Evolutionary conservation across 331 rosid genomes (phyloP).

Genomic region (Malus hybrid): DNA sequence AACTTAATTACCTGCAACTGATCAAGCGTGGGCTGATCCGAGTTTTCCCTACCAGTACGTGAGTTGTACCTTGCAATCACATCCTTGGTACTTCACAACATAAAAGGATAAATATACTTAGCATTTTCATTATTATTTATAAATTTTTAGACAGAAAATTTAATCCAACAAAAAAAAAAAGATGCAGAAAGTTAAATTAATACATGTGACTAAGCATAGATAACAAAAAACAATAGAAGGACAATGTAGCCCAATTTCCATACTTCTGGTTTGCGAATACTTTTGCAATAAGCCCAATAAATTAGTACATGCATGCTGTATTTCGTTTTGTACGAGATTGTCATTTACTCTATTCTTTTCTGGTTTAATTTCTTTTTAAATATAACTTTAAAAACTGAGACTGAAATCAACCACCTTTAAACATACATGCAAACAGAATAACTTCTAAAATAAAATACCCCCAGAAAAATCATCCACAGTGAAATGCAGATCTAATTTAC

Average conservation of each 20-base stretch:
- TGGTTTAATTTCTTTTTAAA: no score
- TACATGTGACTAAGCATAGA: no score
- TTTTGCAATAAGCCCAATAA: no score
- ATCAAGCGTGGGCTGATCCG: conserved; percentile 7
- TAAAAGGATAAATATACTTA: no score
- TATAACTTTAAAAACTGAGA: no score
- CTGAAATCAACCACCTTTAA: not conserved
- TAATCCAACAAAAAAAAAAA: no score
- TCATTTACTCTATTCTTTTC: not conserved
- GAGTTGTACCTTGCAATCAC: not conserved
- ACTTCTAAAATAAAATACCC: not conserved
- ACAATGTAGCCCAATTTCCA: no score
- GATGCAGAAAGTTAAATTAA: no score
- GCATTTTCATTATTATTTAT: no score
- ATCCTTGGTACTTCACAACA: conserved; percentile 5
- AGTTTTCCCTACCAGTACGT: conserved; percentile 5
- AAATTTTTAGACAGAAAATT: no score
- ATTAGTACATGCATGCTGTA: not conserved
- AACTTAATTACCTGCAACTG: conserved; percentile 35
- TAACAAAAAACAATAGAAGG: no score
- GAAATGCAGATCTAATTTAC: not conserved
- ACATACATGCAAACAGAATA: not conserved
- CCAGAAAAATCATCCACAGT: not conserved
- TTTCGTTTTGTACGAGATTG: not conserved
- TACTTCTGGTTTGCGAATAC: no score